phyloP scores from a whole-genome alignment of 805 yeast genomes.

The Candida nitratophila region DNA sequence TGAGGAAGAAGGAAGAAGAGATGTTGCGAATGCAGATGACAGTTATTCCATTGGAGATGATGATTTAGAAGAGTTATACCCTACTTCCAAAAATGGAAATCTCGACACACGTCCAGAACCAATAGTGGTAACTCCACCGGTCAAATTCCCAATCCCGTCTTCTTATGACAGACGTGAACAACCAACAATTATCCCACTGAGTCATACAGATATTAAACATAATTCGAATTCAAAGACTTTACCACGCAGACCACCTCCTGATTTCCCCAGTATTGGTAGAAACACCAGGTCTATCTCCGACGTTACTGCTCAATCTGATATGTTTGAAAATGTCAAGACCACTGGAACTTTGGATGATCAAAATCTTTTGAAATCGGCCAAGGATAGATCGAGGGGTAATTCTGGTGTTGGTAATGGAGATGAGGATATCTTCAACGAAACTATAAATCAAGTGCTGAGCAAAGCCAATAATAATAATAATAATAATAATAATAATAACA shows the following conservation, averaged over 20 bases:
- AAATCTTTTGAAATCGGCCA: not conserved
- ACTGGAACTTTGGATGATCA: not conserved
- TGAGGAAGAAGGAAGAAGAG: slow-evolving; percentile 1
- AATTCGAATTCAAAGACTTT: not conserved
- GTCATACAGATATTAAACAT: slow-evolving; percentile 14
- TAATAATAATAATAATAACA: too few relatives aligned
- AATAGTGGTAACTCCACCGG: too few relatives aligned
- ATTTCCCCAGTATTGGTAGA: slow-evolving; percentile 29
- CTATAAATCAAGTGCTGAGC: too few relatives aligned
- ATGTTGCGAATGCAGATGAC: not conserved
- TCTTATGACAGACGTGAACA: slow-evolving; percentile 34
- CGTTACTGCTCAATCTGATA: slow-evolving; percentile 25
- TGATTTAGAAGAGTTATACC: not conserved
- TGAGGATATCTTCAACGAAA: not conserved
- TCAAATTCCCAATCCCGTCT: not conserved
- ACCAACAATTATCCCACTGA: slow-evolving; percentile 24
- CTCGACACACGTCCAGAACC: too few relatives aligned
- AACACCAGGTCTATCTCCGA: slow-evolving; percentile 30
- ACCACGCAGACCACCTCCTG: slow-evolving; percentile 33
- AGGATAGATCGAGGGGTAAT: too few relatives aligned
- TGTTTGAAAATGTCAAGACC: slow-evolving; percentile 15
- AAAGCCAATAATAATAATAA: too few relatives aligned
- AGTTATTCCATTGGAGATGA: not conserved
- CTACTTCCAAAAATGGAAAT: not conserved
- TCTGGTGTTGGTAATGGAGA: too few relatives aligned